phyloP scores from a whole-genome alignment of 2,329 filamentous ascomycete genomes.

The Escovopsis sp. region DNA sequence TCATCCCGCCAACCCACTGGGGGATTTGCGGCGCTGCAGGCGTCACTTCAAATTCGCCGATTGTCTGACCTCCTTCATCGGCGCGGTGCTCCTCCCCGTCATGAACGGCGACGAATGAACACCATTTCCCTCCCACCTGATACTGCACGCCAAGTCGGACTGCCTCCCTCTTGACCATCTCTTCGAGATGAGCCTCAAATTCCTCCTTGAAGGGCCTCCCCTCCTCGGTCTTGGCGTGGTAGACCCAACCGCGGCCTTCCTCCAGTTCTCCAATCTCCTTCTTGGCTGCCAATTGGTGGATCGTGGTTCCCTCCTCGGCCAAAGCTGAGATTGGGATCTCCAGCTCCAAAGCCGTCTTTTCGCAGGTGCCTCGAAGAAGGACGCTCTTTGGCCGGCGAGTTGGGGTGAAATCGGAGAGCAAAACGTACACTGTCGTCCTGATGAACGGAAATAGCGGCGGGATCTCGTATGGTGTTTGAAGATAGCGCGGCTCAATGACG shows the following conservation, averaged over 20 bases:
- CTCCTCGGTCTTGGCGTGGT: conserved; percentile 30
- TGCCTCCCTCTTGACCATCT: conserved; percentile 50
- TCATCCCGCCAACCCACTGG: too few species aligned
- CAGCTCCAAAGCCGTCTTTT: conserved; percentile 44
- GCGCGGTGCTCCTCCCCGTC: conserved; percentile 13
- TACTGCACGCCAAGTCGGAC: conserved; percentile 50
- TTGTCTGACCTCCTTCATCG: neutral
- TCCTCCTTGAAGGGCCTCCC: conserved; percentile 31
- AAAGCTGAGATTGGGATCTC: conserved; percentile 46
- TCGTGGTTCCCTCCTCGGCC: conserved; percentile 31
- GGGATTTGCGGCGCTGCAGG: neutral
- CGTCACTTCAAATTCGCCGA: neutral
- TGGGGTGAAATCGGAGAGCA: conserved; percentile 38
- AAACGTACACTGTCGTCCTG: conserved; percentile 49
- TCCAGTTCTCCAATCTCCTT: conserved; percentile 57
- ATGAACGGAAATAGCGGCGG: conserved; percentile 53
- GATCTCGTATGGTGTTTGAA: conserved; percentile 51
- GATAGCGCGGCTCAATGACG: conserved; percentile 36
- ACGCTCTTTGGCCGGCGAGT: conserved; percentile 34
- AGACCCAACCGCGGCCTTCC: conserved; percentile 53
- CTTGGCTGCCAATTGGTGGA: conserved; percentile 57
- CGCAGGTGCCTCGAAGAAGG: conserved; percentile 40
- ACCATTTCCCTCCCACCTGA: conserved; percentile 56
- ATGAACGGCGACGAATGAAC: conserved; percentile 56
- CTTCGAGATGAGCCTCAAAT: conserved; percentile 35